A percentile compares a stretch with the other conserved stretches of the same genome.
phyloP scores from a whole-genome alignment of 129 eudicot species.

The Tanacetum coccineum region DNA sequence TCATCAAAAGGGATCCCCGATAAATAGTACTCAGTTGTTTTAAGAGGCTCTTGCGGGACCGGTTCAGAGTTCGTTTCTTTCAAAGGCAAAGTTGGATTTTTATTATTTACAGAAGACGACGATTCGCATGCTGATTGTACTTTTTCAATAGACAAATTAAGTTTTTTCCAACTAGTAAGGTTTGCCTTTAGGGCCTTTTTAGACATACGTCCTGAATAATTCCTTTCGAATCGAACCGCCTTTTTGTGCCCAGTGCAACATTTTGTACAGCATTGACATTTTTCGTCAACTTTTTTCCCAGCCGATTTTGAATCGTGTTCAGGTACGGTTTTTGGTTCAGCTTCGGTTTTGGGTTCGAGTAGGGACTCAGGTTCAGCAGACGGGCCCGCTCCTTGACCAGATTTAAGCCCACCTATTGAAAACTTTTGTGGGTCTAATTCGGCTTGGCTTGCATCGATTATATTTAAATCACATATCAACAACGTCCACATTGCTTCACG shows the following conservation, averaged over 20 bases:
- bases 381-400: conserved; percentile 20
- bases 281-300: conserved; percentile 17
- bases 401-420: conserved; percentile 6
- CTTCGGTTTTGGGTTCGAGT: neutral
- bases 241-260: conserved; percentile 32
- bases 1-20: conserved; percentile 50
- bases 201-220: conserved; percentile 41
- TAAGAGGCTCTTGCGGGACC: conserved; percentile 10
- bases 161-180: conserved; percentile 38
- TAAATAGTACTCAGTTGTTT: conserved; percentile 31
- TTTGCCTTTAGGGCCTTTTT: conserved; percentile 43
- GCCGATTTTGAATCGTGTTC: conserved; percentile 11
- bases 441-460: conserved; percentile 35
- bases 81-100: conserved; percentile 17
- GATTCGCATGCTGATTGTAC: conserved; percentile 27
- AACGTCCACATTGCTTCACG: conserved; percentile 66
- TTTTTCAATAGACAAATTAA: conserved; percentile 34
- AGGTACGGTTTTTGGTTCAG: conserved; percentile 27
- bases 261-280: conserved; percentile 26
- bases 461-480: conserved; percentile 46
- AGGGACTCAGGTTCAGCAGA: conserved; percentile 16
- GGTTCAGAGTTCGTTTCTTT: conserved; percentile 28
- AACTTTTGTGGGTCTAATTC: conserved; percentile 24
- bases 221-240: conserved; percentile 41
- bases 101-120: conserved; percentile 35